Conservation (phyloP, 129 eudicot species). For the Glebionis coronaria region DNA sequence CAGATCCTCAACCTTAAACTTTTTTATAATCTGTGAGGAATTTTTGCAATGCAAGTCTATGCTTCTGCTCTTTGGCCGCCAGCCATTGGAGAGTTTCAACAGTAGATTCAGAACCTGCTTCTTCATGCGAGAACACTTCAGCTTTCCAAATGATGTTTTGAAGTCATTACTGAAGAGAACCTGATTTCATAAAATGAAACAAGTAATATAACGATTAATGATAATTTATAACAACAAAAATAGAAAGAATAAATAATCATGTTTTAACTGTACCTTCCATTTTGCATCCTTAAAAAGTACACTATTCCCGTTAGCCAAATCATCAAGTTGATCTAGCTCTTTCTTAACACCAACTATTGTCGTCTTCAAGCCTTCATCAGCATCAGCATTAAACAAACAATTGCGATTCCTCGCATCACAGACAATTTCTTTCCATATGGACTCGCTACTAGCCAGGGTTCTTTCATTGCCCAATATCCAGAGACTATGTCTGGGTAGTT, state of each 20-base stretch:
- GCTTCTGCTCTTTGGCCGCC: constrained; percentile 42
- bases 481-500: constrained; percentile 36
- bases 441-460: constrained; percentile 32
- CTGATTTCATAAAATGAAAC: constrained; percentile 21
- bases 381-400: constrained; percentile 53
- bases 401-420: constrained; percentile 45
- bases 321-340: constrained; percentile 60
- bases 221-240: neutral
- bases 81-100: constrained; percentile 43
- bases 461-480: constrained; percentile 61
- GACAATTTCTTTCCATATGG: constrained; percentile 44
- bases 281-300: constrained; percentile 41
- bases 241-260: neutral
- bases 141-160: constrained; percentile 33
- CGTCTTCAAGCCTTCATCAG: constrained; percentile 29
- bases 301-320: constrained; percentile 50
- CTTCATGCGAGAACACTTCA: constrained; percentile 24
- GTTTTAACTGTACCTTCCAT: constrained; percentile 55
- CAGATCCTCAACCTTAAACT: constrained; percentile 39
- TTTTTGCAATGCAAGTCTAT: constrained; percentile 27
- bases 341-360: constrained; percentile 46
- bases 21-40: constrained; percentile 32
- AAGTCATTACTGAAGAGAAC: constrained; percentile 44
- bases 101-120: constrained; percentile 29
- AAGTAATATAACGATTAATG: neutral